phyloP scores from a whole-genome alignment of 495 filamentous ascomycete species.

The Aspergillus sclerotiicarbonarius region DNA sequence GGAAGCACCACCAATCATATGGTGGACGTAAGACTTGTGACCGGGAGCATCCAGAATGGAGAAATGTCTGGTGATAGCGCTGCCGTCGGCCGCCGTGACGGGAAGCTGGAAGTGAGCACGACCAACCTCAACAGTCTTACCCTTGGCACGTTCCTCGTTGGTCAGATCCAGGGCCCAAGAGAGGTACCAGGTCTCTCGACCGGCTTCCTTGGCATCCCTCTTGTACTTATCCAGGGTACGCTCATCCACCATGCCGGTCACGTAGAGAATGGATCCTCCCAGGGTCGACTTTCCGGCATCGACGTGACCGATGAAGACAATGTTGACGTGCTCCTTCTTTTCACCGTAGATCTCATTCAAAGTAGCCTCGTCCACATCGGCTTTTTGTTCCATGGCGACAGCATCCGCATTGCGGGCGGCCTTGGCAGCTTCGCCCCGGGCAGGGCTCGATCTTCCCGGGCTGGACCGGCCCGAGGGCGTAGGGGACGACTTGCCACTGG shows the following conservation, averaged over 20 bases:
- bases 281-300: constrained; percentile 97
- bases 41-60: constrained; percentile 94
- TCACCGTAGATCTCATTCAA: constrained; percentile 97
- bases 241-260: constrained; percentile 98
- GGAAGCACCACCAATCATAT: constrained; percentile 95
- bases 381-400: constrained; percentile 81
- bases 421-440: constrained; percentile 48
- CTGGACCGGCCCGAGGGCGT: constrained; percentile 76
- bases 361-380: constrained; percentile 86
- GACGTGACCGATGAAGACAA: constrained; percentile 98
- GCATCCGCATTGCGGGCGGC: constrained; percentile 71
- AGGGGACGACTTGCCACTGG: constrained; percentile 72
- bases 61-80: constrained; percentile 55
- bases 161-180: constrained; percentile 98
- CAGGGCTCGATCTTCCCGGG: constrained; percentile 55
- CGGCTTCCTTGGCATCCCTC: constrained; percentile 90
- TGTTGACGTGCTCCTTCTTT: constrained; percentile 83
- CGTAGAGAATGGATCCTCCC: constrained; percentile 86
- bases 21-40: constrained; percentile 94
- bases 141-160: constrained; percentile 93
- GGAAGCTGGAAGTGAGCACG: constrained; percentile 93
- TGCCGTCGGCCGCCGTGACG: constrained; percentile 55
- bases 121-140: constrained; percentile 97
- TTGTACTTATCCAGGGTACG: constrained; percentile 98
- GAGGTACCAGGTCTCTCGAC: constrained; percentile 97